These are phyloP conservation scores for Monilinia vaccinii-corymbosi DNA, from an alignment of 2,329 filamentous ascomycete genomes.

Conservation along the genomic window DNA sequence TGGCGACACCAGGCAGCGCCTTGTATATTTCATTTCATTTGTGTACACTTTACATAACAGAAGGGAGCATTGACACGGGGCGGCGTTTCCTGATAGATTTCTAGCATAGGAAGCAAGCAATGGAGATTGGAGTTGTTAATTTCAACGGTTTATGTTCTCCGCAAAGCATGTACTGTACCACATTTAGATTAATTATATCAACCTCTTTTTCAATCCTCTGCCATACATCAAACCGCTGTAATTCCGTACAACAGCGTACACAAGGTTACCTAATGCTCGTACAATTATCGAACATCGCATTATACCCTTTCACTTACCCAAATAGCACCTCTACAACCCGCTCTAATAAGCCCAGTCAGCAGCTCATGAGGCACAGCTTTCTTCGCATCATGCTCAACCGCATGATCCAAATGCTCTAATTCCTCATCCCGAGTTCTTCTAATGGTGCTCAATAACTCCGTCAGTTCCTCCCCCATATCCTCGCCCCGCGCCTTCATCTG, in stretches of 20 bases:
- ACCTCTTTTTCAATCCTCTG: background rate
- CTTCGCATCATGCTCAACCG: conserved; percentile 86
- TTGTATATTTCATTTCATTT: conserved; percentile 7
- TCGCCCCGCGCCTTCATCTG: conserved; percentile 71
- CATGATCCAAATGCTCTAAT: conserved; percentile 91
- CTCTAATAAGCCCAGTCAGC: conserved; percentile 75
- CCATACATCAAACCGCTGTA: background rate
- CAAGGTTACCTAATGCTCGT: background rate
- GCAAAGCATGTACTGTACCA: background rate
- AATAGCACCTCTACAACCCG: conserved; percentile 87
- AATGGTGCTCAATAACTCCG: conserved; percentile 61
- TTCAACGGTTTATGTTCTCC: background rate
- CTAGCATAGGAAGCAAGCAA: conserved; percentile 4
- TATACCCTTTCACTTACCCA: conserved; percentile 75
- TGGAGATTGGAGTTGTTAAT: conserved; percentile 6
- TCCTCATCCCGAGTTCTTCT: conserved; percentile 89
- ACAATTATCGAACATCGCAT: conserved; percentile 8
- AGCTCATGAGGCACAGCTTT: conserved; percentile 84
- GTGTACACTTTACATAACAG: conserved; percentile 1
- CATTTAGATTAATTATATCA: conserved; percentile 4
- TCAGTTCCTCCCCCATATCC: conserved; percentile 70
- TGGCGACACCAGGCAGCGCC: background rate
- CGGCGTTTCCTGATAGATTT: conserved; percentile 2
- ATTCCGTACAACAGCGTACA: background rate
- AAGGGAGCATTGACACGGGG: background rate